A percentile compares a stretch with the other conserved stretches of the same genome.
Evolutionary conservation across 805 yeast genomes (phyloP).

Genomic region (Yamadazyma tumulicola): DNA sequence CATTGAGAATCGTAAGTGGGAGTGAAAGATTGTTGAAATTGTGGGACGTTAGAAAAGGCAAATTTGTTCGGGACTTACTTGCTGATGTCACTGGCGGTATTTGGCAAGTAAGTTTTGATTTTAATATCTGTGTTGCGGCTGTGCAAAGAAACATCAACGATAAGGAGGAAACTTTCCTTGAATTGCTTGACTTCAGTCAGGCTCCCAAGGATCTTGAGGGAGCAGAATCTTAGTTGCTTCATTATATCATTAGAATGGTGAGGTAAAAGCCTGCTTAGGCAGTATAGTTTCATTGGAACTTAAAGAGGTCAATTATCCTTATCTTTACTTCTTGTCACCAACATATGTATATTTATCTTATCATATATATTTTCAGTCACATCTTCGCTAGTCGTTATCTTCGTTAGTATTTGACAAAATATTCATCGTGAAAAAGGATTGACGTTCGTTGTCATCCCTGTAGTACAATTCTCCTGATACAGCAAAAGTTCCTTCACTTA

Average conservation of each 20-base stretch:
- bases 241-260: too few relatives aligned
- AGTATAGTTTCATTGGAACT: background rate
- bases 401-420: too few relatives aligned
- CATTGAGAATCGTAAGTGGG: conserved; percentile 81
- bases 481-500: conserved; percentile 1
- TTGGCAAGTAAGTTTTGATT: conserved; percentile 92
- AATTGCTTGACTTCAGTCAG: conserved; percentile 74
- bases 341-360: background rate
- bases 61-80: conserved; percentile 67
- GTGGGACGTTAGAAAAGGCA: conserved; percentile 82
- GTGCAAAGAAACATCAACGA: conserved; percentile 58
- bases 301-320: background rate
- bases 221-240: too few relatives aligned
- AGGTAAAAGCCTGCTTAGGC: too few relatives aligned
- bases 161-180: conserved; percentile 67
- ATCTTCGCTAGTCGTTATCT: background rate
- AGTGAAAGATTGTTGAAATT: conserved; percentile 82
- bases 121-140: conserved; percentile 84
- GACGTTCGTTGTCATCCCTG: background rate
- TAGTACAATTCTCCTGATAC: too few relatives aligned
- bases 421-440: too few relatives aligned
- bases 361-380: background rate
- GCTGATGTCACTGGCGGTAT: conserved; percentile 77
- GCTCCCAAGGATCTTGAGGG: conserved; percentile 13
- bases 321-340: background rate